Evolutionary conservation across 768 basidiomycete genomes (phyloP).

Genomic region (Fibroporia radiculosa): DNA sequence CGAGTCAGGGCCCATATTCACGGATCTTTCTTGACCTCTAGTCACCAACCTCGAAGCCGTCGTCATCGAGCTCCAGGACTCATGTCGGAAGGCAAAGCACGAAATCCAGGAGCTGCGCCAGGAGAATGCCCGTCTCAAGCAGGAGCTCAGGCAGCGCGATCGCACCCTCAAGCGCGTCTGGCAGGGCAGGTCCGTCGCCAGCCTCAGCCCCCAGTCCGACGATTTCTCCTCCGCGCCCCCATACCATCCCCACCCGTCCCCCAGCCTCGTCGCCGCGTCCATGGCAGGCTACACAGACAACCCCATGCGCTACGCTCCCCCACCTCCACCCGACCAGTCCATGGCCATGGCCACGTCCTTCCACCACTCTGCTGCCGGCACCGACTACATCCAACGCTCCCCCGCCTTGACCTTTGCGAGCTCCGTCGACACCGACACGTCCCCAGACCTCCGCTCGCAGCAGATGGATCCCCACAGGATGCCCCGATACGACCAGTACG

Average conservation of each 20-base stretch:
- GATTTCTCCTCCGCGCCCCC: slow-evolving; percentile 37
- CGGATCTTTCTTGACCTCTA: slow-evolving; percentile 8
- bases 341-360: slow-evolving; percentile 34
- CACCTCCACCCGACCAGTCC: slow-evolving; percentile 38
- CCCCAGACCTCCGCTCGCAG: slow-evolving; percentile 19
- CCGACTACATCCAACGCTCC: slow-evolving; percentile 38
- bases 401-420: slow-evolving; percentile 35
- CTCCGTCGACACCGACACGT: slow-evolving; percentile 26
- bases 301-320: slow-evolving; percentile 42
- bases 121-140: slow-evolving; percentile 56
- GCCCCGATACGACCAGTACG: slow-evolving; percentile 45
- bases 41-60: slow-evolving; percentile 83
- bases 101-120: slow-evolving; percentile 57
- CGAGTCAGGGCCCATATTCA: slow-evolving; percentile 5
- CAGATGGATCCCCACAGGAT: slow-evolving; percentile 34
- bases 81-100: slow-evolving; percentile 57
- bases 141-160: slow-evolving; percentile 65
- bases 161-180: slow-evolving; percentile 65
- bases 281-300: slow-evolving; percentile 33
- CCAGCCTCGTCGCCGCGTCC: slow-evolving; percentile 18
- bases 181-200: slow-evolving; percentile 28
- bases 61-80: slow-evolving; percentile 76
- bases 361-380: slow-evolving; percentile 33
- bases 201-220: slow-evolving; percentile 29
- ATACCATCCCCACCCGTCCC: slow-evolving; percentile 13